Conservation (phyloP, 1,284 basidiomycete genomes). For the Cystobasidiaceae sp. region DNA sequence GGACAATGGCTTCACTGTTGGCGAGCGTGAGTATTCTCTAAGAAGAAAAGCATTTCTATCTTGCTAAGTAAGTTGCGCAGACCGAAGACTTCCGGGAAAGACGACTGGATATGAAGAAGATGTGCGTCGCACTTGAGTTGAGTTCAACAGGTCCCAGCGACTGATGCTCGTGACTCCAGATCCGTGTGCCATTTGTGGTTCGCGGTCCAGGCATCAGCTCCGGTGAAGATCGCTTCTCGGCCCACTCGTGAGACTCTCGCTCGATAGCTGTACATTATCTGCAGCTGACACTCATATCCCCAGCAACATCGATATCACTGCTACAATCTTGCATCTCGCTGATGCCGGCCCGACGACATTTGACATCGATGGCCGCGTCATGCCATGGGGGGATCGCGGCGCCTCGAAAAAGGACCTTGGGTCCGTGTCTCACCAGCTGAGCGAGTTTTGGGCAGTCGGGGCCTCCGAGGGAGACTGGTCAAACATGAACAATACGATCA, state of each 20-base stretch:
- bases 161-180: not conserved
- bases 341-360: conserved; percentile 40
- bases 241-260: not conserved
- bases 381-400: conserved; percentile 27
- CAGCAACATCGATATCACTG: conserved; percentile 43
- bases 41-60: too few relatives aligned
- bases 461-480: conserved; percentile 42
- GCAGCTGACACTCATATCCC: too few relatives aligned
- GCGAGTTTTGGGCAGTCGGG: conserved; percentile 44
- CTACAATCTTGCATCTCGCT: conserved; percentile 44
- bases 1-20: conserved; percentile 45
- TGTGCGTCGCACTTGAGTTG: conserved; percentile 26
- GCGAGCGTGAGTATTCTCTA: conserved; percentile 26
- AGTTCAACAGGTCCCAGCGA: too few relatives aligned
- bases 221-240: conserved; percentile 36
- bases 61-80: too few relatives aligned
- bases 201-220: conserved; percentile 41
- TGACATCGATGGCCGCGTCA: conserved; percentile 41
- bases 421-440: conserved; percentile 36
- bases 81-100: conserved; percentile 45
- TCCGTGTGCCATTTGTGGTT: conserved; percentile 41
- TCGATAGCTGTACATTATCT: not conserved
- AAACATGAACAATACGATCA: conserved; percentile 11
- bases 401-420: conserved; percentile 8
- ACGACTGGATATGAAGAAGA: conserved; percentile 46